A percentile compares a stretch with the other conserved stretches of the same genome.
Conservation (phyloP, 805 yeast species). For the Metschnikowia peoriensis region DNA sequence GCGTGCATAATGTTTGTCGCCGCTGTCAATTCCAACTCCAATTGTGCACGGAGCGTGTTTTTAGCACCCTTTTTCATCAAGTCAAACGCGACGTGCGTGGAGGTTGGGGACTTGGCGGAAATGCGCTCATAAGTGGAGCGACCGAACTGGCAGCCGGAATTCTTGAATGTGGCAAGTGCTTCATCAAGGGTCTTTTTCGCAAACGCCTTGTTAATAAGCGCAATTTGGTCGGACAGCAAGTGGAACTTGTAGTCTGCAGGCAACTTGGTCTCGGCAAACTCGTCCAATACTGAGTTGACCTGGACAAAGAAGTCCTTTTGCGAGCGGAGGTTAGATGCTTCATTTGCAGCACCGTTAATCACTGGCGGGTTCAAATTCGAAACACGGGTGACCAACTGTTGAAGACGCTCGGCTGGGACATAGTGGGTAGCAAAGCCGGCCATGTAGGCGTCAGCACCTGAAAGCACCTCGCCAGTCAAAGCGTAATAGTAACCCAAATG, state of each 20-base stretch:
- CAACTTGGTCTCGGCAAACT: conserved; percentile 60
- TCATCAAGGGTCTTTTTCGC: conserved; percentile 50
- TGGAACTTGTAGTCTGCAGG: conserved; percentile 64
- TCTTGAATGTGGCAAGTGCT: conserved; percentile 50
- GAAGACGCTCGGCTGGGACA: conserved; percentile 64
- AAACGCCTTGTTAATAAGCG: conserved; percentile 69
- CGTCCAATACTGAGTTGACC: conserved; percentile 74
- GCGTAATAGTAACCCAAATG: conserved; percentile 84
- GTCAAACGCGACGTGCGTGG: conserved; percentile 69
- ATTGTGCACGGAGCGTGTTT: conserved; percentile 60
- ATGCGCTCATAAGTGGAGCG: conserved; percentile 52
- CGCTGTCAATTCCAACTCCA: conserved; percentile 68
- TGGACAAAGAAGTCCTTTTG: conserved; percentile 48
- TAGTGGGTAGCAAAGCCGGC: conserved; percentile 91
- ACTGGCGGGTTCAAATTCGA: conserved; percentile 53
- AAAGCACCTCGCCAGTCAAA: conserved; percentile 75
- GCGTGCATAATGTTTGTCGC: conserved; percentile 71
- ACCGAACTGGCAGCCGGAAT: conserved; percentile 68
- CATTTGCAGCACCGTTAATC: conserved; percentile 26
- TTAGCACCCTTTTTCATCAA: conserved; percentile 60
- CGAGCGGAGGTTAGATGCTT: conserved; percentile 19
- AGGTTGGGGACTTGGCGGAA: conserved; percentile 69
- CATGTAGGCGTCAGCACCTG: conserved; percentile 77
- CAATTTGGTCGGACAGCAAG: conserved; percentile 53
- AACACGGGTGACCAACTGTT: conserved; percentile 62